Evolutionary conservation across 257 asterid genomes (phyloP), one percentile per base, ranked within the genome.

Genomic region (Ajuga chamaepitys): DNA sequence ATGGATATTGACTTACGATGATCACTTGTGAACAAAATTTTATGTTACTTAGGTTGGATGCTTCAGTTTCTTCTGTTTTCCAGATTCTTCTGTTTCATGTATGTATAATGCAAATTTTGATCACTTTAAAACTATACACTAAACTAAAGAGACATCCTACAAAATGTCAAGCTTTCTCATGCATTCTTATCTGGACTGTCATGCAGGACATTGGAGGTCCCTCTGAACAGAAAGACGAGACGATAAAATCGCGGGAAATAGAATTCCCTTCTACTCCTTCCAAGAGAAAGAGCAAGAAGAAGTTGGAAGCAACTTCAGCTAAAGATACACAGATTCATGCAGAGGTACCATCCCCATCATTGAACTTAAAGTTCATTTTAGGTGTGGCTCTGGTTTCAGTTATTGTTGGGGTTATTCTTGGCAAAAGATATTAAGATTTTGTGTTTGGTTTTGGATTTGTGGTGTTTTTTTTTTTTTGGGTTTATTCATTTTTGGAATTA

Each of bases 351-450:
- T 77, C 95, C 48, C 76, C 86, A 45, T 30, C 62, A 38, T 59
- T 79, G 69, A 72, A 85, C 64, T 16, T 70, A 44, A 82, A 81
- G 75, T 61, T 86, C 79, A 55, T 86, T 42, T 35, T 88, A 64
- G 96, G 93, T 16, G 97, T 91, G 80, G 96, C 96, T 18, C 58
- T 91, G 52, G 83, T 88, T 73, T 91, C 97, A 7, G 73, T 88
- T 9, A 69, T 91, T 28, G 11, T 81, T 28, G 97, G 97, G 66
- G 37, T 91, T 45, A 64, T 88, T 76, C 84, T 89, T 34, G 97
- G 95, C 1, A 89, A 81, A 77, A 80, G 85, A 69, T 89, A 87
- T 60, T 89, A 78, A 62, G 68, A 16, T 35, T 21, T 60, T 62
- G 57, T n/a, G 51, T 64, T 70, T 4, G n/a, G n/a, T 54, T 12